Evolutionary conservation across 2,329 filamentous ascomycete species (phyloP).

Genomic region (Lasiodiplodia sp.): DNA sequence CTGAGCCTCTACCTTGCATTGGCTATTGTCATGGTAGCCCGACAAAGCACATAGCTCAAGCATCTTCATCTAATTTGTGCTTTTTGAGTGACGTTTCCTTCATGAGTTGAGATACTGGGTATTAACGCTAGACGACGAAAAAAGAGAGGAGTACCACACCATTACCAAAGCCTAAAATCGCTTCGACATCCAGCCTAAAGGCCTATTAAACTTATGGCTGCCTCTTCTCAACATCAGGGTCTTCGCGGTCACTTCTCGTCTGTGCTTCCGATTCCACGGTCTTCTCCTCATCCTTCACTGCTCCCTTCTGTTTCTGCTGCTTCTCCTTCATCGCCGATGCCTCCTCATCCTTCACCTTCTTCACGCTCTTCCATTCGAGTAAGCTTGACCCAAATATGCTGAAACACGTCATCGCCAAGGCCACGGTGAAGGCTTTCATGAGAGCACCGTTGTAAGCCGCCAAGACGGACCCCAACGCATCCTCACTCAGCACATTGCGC

Average conservation of each 20-base stretch:
- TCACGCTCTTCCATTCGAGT: slow-evolving; percentile 73
- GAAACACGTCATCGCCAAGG: slow-evolving; percentile 62
- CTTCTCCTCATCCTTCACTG: background rate
- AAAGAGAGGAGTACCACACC: too few species aligned
- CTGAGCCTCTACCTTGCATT: too few species aligned
- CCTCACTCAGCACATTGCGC: slow-evolving; percentile 47
- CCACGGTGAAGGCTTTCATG: slow-evolving; percentile 66
- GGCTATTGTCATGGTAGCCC: too few species aligned
- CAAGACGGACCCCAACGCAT: slow-evolving; percentile 67
- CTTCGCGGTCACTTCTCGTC: background rate
- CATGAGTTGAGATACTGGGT: too few species aligned
- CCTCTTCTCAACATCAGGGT: background rate
- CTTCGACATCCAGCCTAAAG: too few species aligned
- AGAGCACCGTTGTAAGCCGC: slow-evolving; percentile 66
- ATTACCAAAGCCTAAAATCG: too few species aligned
- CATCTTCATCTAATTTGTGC: too few species aligned
- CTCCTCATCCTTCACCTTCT: slow-evolving; percentile 54
- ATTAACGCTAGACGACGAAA: too few species aligned
- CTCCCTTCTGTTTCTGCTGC: background rate
- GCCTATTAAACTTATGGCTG: background rate
- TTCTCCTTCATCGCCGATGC: background rate
- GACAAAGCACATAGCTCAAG: too few species aligned
- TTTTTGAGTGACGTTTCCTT: too few species aligned
- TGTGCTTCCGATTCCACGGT: background rate
- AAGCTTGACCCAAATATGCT: slow-evolving; percentile 60